A percentile compares a stretch with the other conserved stretches of the same genome.
These are phyloP conservation scores for Emmonsiellopsis sp. DNA, from an alignment of 2,329 filamentous ascomycete species.

Conservation along the genomic window DNA sequence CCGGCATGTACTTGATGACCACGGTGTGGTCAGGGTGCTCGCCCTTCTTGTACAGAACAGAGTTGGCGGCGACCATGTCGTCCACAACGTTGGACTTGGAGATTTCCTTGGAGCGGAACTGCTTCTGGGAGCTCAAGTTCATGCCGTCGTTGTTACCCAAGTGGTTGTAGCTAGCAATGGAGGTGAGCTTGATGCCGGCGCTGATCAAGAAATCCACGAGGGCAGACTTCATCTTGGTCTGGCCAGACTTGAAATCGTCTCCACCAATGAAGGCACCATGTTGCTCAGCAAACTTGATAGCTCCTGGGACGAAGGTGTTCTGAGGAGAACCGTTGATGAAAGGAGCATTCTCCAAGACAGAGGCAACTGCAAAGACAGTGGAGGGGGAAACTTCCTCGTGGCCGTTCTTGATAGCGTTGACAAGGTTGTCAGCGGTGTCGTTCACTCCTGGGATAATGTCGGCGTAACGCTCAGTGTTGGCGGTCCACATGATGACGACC, in stretches of 20 bases:
- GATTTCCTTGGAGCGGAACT: conserved; percentile 99
- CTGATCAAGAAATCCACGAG: conserved; percentile 98
- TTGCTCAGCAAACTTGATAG: conserved; percentile 77
- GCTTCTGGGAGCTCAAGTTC: conserved; percentile 93
- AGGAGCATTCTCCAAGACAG: conserved; percentile 76
- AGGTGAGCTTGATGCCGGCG: conserved; percentile 96
- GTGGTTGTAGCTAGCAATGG: conserved; percentile 98
- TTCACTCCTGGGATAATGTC: conserved; percentile 83
- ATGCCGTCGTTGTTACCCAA: conserved; percentile 99
- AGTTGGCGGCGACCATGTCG: conserved; percentile 97
- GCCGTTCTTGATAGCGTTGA: conserved; percentile 75
- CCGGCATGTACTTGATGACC: conserved; percentile 99
- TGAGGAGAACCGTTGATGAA: conserved; percentile 99
- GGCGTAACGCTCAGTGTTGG: conserved; percentile 95
- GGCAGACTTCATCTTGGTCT: conserved; percentile 99
- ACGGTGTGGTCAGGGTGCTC: conserved; percentile 98
- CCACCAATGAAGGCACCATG: conserved; percentile 87
- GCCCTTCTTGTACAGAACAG: conserved; percentile 75
- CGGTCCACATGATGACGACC: conserved; percentile 96
- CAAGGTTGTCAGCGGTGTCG: conserved; percentile 88
- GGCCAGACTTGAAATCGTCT: conserved; percentile 98
- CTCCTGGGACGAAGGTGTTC: conserved; percentile 96
- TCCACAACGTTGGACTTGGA: conserved; percentile 99
- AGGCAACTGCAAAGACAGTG: conserved; percentile 90
- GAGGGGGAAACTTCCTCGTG: conserved; percentile 91